phyloP scores from a whole-genome alignment of 805 yeast genomes.

The Candida xiaguanensis region DNA sequence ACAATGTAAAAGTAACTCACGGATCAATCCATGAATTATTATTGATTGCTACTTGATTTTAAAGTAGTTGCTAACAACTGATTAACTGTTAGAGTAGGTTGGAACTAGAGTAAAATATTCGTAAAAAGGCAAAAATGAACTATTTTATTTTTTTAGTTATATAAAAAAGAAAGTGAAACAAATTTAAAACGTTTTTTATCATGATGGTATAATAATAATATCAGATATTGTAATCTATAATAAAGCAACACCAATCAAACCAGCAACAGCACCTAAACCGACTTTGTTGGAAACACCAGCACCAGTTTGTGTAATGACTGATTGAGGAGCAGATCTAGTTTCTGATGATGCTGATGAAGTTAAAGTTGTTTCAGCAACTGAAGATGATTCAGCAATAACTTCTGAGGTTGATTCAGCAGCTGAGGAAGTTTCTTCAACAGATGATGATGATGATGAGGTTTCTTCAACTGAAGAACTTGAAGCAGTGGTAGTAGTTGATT shows the following conservation, averaged over 20 bases:
- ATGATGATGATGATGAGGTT: conserved; percentile 17
- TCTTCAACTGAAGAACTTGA: conserved; percentile 12
- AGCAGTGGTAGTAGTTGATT: conserved; percentile 3
- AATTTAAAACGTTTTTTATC: no score
- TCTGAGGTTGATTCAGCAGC: conserved; percentile 17
- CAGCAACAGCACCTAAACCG: conserved; percentile 32
- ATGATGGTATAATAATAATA: no score
- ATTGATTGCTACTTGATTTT: no score
- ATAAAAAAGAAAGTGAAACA: no score
- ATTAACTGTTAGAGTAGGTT: no score
- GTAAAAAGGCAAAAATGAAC: no score
- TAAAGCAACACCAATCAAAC: conserved; percentile 38
- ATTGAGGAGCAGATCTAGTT: conserved; percentile 27
- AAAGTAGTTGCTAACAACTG: no score
- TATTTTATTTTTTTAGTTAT: no score
- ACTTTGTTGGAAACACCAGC: conserved; percentile 20
- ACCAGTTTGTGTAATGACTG: conserved; percentile 22
- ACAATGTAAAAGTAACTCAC: no score
- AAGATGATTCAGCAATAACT: conserved; percentile 9
- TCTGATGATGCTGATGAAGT: conserved; percentile 13
- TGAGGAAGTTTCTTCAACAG: conserved; percentile 18
- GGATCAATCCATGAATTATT: no score
- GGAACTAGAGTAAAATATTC: no score
- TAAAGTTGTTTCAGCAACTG: neutral
- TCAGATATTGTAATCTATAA: conserved; percentile 16